These are phyloP conservation scores for Incumbomyces lentus DNA, from an alignment of 2,329 filamentous ascomycete species.

Conservation along the genomic window DNA sequence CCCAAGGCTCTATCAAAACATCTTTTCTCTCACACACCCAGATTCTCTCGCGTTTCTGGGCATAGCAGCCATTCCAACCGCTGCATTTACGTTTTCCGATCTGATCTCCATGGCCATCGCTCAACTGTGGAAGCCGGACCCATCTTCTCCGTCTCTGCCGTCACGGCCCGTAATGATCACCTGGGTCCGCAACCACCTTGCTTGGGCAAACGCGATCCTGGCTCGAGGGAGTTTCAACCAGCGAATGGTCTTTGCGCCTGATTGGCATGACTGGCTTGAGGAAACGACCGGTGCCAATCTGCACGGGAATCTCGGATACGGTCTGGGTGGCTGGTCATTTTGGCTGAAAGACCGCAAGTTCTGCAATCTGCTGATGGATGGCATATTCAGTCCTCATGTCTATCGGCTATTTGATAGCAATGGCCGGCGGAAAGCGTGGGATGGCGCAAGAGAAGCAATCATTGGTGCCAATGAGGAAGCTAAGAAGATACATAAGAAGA, in stretches of 20 bases:
- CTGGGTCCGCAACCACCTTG: slow-evolving; percentile 11
- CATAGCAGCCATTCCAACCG: not conserved
- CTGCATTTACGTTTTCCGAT: too few species aligned
- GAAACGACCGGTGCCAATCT: slow-evolving; percentile 25
- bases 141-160: slow-evolving; percentile 16
- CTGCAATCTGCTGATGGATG: slow-evolving; percentile 25
- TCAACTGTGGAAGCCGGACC: slow-evolving; percentile 22
- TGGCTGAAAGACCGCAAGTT: slow-evolving; percentile 27
- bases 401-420: slow-evolving; percentile 3
- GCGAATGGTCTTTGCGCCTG: too few species aligned
- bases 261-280: slow-evolving; percentile 22
- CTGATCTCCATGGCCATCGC: too few species aligned
- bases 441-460: too few species aligned
- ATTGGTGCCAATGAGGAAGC: too few species aligned
- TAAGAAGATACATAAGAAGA: too few species aligned
- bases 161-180: slow-evolving; percentile 21
- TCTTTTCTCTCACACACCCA: too few species aligned
- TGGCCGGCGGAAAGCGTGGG: too few species aligned
- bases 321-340: slow-evolving; percentile 25
- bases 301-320: slow-evolving; percentile 24
- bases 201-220: slow-evolving; percentile 12
- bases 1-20: too few species aligned
- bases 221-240: slow-evolving; percentile 3
- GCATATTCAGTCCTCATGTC: slow-evolving; percentile 24
- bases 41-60: too few species aligned